Conservation (phyloP, 75 land plant genomes). For the Chamaecyparis obtusa region DNA sequence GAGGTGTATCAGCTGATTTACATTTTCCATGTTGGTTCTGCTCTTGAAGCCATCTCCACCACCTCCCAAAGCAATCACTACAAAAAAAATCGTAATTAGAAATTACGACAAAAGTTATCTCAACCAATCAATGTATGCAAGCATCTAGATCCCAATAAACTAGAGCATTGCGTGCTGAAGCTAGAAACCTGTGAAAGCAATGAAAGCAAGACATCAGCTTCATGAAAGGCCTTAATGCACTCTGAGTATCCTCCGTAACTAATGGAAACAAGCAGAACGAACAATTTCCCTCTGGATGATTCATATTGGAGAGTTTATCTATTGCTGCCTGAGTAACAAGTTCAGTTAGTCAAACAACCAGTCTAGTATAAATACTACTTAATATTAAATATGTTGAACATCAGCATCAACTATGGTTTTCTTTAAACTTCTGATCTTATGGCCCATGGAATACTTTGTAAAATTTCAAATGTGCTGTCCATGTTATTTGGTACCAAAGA, state of each 20-base stretch:
- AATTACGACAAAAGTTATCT: not conserved
- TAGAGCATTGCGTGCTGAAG: not conserved
- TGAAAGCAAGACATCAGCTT: slow-evolving; percentile 92
- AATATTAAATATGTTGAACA: not conserved
- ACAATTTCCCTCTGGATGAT: slow-evolving; percentile 85
- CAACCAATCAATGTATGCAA: not conserved
- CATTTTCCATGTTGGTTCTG: slow-evolving; percentile 12
- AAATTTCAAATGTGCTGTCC: not conserved
- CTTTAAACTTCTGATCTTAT: not conserved
- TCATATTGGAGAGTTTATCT: slow-evolving; percentile 65
- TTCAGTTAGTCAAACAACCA: not conserved
- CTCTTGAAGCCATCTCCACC: slow-evolving; percentile 74
- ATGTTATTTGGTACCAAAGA: not conserved
- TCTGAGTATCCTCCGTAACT: slow-evolving; percentile 26
- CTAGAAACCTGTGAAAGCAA: slow-evolving; percentile 76
- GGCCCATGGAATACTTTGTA: not conserved
- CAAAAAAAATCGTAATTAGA: not conserved
- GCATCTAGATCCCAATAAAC: not conserved
- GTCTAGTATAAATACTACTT: not conserved
- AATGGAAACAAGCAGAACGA: slow-evolving; percentile 75
- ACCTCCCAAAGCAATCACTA: slow-evolving; percentile 78
- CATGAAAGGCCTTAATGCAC: slow-evolving; percentile 51
- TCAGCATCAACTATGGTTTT: not conserved
- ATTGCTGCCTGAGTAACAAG: slow-evolving; percentile 59
- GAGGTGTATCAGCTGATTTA: slow-evolving; percentile 16